These are phyloP conservation scores for Neofusicoccum ribis DNA, from an alignment of 2,329 filamentous ascomycete genomes.

Conservation along the genomic window DNA sequence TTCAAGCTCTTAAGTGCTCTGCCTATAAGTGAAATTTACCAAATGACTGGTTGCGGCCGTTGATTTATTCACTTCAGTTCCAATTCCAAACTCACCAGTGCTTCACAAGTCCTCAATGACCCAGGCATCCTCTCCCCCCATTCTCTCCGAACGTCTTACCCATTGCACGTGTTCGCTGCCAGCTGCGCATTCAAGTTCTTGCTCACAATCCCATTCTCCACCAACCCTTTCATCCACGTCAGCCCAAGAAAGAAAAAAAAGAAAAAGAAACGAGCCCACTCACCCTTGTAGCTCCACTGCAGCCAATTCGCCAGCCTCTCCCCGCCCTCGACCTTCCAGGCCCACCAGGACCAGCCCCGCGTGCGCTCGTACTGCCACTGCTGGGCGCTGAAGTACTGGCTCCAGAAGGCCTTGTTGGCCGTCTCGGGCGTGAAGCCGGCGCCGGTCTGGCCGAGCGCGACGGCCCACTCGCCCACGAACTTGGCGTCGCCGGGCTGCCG, in stretches of 20 bases:
- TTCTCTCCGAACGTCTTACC: no score
- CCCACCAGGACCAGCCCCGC: slow-evolving; percentile 62
- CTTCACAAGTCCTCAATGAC: no score
- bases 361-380: slow-evolving; percentile 55
- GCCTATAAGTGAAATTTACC: no score
- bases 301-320: slow-evolving; percentile 42
- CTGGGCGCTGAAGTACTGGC: slow-evolving; percentile 59
- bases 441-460: slow-evolving; percentile 44
- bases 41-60: no score
- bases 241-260: slow-evolving; percentile 21
- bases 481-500: slow-evolving; percentile 25
- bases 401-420: slow-evolving; percentile 52
- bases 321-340: slow-evolving; percentile 51
- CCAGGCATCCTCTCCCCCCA: no score
- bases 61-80: no score
- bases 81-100: no score
- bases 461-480: slow-evolving; percentile 61
- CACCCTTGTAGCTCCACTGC: slow-evolving; percentile 52
- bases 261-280: slow-evolving; percentile 34
- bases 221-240: slow-evolving; percentile 14
- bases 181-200: slow-evolving; percentile 21
- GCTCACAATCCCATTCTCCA: slow-evolving; percentile 27
- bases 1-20: no score
- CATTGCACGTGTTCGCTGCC: background rate
- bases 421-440: background rate